Percentiles rank a stretch among this genome's conserved stretches.
phyloP scores from a whole-genome alignment of 2,329 filamentous ascomycete species.

The Aureobasidium sp. region DNA sequence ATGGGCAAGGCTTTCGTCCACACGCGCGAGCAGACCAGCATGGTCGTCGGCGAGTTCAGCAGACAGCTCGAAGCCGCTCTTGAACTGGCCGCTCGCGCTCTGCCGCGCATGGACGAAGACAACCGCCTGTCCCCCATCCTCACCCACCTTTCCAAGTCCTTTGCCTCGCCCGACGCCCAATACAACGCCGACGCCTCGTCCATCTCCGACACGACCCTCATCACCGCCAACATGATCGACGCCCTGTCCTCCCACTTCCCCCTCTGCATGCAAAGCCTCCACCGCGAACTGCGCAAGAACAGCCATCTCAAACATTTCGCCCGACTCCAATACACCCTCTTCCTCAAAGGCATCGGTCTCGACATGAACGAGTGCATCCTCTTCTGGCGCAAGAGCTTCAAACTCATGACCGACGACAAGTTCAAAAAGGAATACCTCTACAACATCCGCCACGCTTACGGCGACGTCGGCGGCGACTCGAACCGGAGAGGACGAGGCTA shows the following conservation, averaged over 20 bases:
- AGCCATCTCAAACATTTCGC: constrained; percentile 89
- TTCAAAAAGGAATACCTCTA: constrained; percentile 98
- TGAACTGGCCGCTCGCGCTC: constrained; percentile 82
- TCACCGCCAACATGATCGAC: constrained; percentile 74
- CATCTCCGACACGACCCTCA: constrained; percentile 59
- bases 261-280: constrained; percentile 88
- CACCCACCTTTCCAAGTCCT: constrained; percentile 86
- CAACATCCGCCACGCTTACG: constrained; percentile 91
- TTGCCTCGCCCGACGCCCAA: constrained; percentile 80
- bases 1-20: constrained; percentile 88
- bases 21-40: constrained; percentile 73
- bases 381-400: constrained; percentile 87
- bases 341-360: constrained; percentile 91
- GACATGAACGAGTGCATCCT: constrained; percentile 83
- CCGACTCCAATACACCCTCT: constrained; percentile 88
- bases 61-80: constrained; percentile 71
- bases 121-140: constrained; percentile 75
- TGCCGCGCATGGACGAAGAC: constrained; percentile 91
- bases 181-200: constrained; percentile 60
- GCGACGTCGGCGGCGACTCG: constrained; percentile 86
- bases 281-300: constrained; percentile 77
- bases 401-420: constrained; percentile 69
- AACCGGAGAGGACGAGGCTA: constrained; percentile 84
- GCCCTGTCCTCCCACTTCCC: constrained; percentile 75
- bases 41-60: constrained; percentile 84